phyloP scores from a whole-genome alignment of 2,329 filamentous ascomycete genomes.

The Kalmusia sp. region DNA sequence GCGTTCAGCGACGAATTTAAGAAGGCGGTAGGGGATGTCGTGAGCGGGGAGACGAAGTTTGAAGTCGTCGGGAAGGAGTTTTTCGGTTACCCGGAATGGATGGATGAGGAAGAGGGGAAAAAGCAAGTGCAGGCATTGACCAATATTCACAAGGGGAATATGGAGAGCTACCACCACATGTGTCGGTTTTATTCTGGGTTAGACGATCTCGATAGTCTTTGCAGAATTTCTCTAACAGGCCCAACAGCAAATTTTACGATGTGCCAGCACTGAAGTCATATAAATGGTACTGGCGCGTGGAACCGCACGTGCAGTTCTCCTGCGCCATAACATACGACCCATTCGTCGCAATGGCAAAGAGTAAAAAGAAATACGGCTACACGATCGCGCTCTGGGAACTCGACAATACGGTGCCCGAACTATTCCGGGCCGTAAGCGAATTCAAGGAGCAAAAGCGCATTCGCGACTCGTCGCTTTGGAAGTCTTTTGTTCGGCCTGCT shows the following conservation, averaged over 20 bases:
- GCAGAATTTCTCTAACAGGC: too few species aligned
- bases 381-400: conserved; percentile 95
- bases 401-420: conserved; percentile 73
- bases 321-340: conserved; percentile 97
- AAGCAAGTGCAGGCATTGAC: too few species aligned
- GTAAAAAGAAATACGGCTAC: conserved; percentile 97
- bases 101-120: conserved; percentile 66
- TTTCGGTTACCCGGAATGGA: conserved; percentile 64
- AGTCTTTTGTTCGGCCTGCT: conserved; percentile 19
- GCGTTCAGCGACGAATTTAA: conserved; percentile 92
- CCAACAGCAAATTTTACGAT: conserved; percentile 73
- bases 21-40: conserved; percentile 74
- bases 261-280: conserved; percentile 81
- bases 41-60: conserved; percentile 83
- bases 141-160: not conserved
- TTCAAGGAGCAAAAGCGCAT: conserved; percentile 16
- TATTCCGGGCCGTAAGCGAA: conserved; percentile 19
- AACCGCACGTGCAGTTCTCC: conserved; percentile 97
- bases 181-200: conserved; percentile 85
- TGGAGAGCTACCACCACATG: conserved; percentile 82
- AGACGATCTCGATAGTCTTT: conserved; percentile 13
- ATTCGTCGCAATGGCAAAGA: conserved; percentile 92
- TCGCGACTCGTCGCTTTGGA: conserved; percentile 20
- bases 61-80: conserved; percentile 88
- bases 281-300: conserved; percentile 96